phyloP scores from a whole-genome alignment of 257 asterid species.

The Primulina huaijiensis region DNA sequence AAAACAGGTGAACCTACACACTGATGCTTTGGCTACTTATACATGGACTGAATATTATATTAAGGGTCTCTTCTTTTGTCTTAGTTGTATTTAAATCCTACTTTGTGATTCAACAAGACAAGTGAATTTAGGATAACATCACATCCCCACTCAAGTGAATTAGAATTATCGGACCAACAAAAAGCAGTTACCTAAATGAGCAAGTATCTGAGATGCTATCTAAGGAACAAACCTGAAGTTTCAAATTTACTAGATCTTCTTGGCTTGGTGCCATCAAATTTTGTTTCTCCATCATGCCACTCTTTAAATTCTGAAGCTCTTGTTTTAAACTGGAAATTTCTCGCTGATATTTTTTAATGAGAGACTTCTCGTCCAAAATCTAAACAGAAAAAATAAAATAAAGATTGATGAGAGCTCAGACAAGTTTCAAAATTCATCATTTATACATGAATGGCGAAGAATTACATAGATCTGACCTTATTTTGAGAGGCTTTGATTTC shows the following conservation, averaged over 20 bases:
- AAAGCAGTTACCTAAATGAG: conserved; percentile 4
- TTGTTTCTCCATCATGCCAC: conserved; percentile 73
- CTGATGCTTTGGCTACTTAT: neutral
- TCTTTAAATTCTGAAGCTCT: conserved; percentile 74
- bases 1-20: neutral
- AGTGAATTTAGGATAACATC: conserved; percentile 1
- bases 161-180: conserved; percentile 2
- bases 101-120: neutral
- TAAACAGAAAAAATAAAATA: conserved; percentile 25
- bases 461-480: conserved; percentile 40
- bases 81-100: neutral
- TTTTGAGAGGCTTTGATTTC: conserved; percentile 66
- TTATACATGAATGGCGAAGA: conserved; percentile 13
- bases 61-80: neutral
- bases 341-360: conserved; percentile 78
- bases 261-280: conserved; percentile 47
- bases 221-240: conserved; percentile 55
- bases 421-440: conserved; percentile 9
- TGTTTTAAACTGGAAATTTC: conserved; percentile 72
- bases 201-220: conserved; percentile 9
- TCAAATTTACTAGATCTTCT: conserved; percentile 71
- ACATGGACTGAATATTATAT: neutral
- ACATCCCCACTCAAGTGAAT: neutral
- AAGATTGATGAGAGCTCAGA: conserved; percentile 20
- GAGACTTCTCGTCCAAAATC: conserved; percentile 89